Base-by-base conservation (phyloP, 495 filamentous ascomycete genomes). In the Tuber umbilicatum region DNA sequence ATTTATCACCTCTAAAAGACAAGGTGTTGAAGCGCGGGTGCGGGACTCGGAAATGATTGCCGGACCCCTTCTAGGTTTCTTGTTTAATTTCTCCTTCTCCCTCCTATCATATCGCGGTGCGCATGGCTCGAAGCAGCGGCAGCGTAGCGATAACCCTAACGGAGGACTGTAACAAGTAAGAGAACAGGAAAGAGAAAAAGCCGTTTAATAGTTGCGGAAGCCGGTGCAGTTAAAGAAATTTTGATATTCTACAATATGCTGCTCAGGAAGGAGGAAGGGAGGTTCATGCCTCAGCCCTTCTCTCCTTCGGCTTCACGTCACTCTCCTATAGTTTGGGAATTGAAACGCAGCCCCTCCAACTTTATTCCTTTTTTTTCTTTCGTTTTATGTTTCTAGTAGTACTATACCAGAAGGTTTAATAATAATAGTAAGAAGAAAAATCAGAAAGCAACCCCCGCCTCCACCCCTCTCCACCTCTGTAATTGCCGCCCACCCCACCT, bases 261-360 rank as follows among this genome's bases (percentile, higher is more conserved):
- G 23, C 12, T 27, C 43, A 23, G 50, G 21, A n/a, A n/a, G n/a
- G n/a, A n/a, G n/a, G n/a, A n/a, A 71, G 39, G 31, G 70, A 71
- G 70, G 47, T 17, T 40, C 41, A 55, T 45, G 35, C 47, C 38
- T 42, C 70, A 40, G 55, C 55, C 27, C 27, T 64, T 70, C 23
- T 40, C 37, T 16, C n/a, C 64, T 42, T 45, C 42, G 23, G 31
- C 41, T 35, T 35, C 37, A 39, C 35, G 35, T 37, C 19, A 21
- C 41, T 43, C 47, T 27, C 41, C 27, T 45, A 39, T 37, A 21
- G 47, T 42, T 71, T 71, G 31, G 47, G 38, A 71, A 45, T 42
- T 43, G 70, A 71, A 45, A 35, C 31, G 21, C 38, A 35, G 40
- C 39, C 73, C 73, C 38, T n/a, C 45, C 73, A 17, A 35, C 71